Conservation (phyloP, 2,329 filamentous ascomycete genomes). For the Anthostomella pinea region DNA sequence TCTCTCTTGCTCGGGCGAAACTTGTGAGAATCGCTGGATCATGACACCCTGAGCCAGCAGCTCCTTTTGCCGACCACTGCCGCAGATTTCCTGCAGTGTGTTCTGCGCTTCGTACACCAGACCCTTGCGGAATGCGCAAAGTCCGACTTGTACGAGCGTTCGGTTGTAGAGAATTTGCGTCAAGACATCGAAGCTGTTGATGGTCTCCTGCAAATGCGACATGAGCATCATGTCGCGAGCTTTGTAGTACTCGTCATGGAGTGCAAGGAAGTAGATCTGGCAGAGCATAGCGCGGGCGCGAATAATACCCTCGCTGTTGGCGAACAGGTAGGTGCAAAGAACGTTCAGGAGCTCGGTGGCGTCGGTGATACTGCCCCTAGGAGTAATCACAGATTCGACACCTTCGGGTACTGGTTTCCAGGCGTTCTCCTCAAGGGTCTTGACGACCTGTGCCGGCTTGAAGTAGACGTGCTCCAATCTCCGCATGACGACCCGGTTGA, state of each 20-base stretch:
- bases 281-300: slow-evolving; percentile 95
- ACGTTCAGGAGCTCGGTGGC: slow-evolving; percentile 75
- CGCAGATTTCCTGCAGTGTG: slow-evolving; percentile 96
- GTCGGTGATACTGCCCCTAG: slow-evolving; percentile 65
- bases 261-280: slow-evolving; percentile 96
- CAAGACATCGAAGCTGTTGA: slow-evolving; percentile 92
- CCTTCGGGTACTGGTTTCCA: slow-evolving; percentile 75
- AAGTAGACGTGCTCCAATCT: slow-evolving; percentile 98
- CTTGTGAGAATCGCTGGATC: slow-evolving; percentile 94
- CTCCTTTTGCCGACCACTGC: slow-evolving; percentile 96
- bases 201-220: slow-evolving; percentile 97
- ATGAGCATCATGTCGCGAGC: slow-evolving; percentile 99
- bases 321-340: slow-evolving; percentile 93
- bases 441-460: slow-evolving; percentile 92
- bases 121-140: slow-evolving; percentile 96
- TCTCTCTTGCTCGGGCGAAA: slow-evolving; percentile 95
- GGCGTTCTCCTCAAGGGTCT: slow-evolving; percentile 89
- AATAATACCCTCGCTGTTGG: slow-evolving; percentile 91
- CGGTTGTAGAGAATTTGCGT: slow-evolving; percentile 99
- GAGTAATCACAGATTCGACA: slow-evolving; percentile 77
- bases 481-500: slow-evolving; percentile 92
- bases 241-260: slow-evolving; percentile 97
- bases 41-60: slow-evolving; percentile 96
- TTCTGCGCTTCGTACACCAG: slow-evolving; percentile 97
- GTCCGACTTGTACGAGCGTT: slow-evolving; percentile 93